Base-by-base conservation (phyloP, 2,329 filamentous ascomycete genomes). In the Fusarium hostae region DNA sequence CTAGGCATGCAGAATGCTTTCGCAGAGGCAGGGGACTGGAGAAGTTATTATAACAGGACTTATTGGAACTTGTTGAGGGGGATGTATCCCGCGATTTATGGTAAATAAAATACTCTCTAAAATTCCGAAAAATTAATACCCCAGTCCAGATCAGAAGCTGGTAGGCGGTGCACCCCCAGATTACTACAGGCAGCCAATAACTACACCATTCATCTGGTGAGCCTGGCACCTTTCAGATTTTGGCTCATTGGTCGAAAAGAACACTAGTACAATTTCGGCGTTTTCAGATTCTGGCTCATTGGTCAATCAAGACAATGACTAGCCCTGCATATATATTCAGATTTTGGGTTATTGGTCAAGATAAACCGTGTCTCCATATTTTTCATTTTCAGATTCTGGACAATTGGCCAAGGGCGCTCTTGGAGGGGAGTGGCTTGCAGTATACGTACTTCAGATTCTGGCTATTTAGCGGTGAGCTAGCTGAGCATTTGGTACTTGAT, bases 371-470 rank as follows among this genome's bases (percentile, higher is more conserved):
- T 20, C 44, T 13, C 44, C 9, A 12, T 11, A 16, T 11, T 11
- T 48, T 3, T 47, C 0, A 0, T 1, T 48, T 48, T 48, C 28
- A 32, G 13, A 48, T 32, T 32, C 6, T 48, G 28, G 45, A 11
- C 0, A 0, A 32, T 32, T 48, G 28, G 45, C 6, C 2, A 10
- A 48, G 28, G 28, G 4, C 9, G 9, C 3, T 7, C 4, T 2
- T 16, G 3, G 4, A 15, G 26, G 12, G 20, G 0, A 20, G 22
- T 47, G 44, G 26, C 44, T n/a, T 47, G 44, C 44, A 1, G 18
- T 8, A 30, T 8, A 44, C 20, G 20, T n/a, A 4, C 6, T 47
- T 47, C 26, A 3, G 44, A 47, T 7, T 10, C 44, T 30, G 24
- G 43, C 6, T 24, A 11, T 28, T 28, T 6, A 45, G 16, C 43